Base-by-base conservation (phyloP, 257 asterid species). In the Verbascum thapsus region DNA sequence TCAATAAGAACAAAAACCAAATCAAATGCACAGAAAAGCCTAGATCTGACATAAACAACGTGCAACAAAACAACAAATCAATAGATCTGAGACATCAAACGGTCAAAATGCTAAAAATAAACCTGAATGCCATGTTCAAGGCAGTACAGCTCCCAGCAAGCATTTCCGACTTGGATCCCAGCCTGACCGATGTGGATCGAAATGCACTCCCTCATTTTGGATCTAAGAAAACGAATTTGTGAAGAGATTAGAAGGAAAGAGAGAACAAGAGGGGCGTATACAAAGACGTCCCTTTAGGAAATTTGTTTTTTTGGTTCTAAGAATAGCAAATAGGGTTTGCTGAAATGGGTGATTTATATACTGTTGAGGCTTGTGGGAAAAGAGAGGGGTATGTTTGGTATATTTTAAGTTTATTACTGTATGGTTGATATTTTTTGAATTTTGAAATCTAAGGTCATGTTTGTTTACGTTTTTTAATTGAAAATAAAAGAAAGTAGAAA, bases 131-230 rank as follows among this genome's bases (percentile, higher is more conserved):
- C 97, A 20, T 90, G 97, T 40, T 90, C 97, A 8, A 90, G 95
- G 83, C 97, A 90, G 85, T 90, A 90, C 4, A 90, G 94, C 72
- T 90, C 97, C 97, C 97, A 90, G 39, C 97, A 87, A 15, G 97
- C 90, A 58, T 90, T 90, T 17, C 97, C 97, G 75, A 90, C 97
- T 69, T 90, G 97, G 53, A 90, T 90, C 16, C 97, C 97, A 64
- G 97, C 97, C 81, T 90, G 97, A 11, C 97, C 97, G 32, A 90
- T 90, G 92, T 90, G 96, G 84, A 90, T 85, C 32, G 97, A 90
- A 53, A 90, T 90, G 96, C 97, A 90, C 80, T 90, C 97, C 58
- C 97, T 90, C 97, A 90, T 90, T 75, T 75, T 85, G 10, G 1
- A 15, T 0, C 10, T 23, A 48, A 43, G 48, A 60, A 32, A 35